Evolutionary conservation across 2,329 filamentous ascomycete genomes (phyloP).

Genomic region (Phoma sp.): DNA sequence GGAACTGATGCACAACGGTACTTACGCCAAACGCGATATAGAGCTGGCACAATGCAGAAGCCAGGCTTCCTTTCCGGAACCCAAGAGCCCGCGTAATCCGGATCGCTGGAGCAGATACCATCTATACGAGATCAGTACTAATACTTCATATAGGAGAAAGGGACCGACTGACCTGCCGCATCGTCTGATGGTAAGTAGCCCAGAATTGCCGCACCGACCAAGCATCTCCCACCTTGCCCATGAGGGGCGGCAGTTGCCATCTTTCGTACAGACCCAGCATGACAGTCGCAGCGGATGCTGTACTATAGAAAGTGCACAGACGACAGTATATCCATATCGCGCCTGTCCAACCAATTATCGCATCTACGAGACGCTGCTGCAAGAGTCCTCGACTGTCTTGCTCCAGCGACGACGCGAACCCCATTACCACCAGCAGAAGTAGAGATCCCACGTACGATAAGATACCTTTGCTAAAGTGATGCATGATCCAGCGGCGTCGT

Average conservation of each 20-base stretch:
- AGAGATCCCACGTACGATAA: not conserved
- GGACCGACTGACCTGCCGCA: not conserved
- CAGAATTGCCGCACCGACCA: constrained; percentile 4
- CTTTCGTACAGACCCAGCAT: not conserved
- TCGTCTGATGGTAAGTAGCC: constrained; percentile 1
- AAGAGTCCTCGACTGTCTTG: not conserved
- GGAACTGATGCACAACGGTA: not conserved
- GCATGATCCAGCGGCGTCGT: not conserved
- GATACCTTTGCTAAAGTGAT: not conserved
- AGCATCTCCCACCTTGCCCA: not conserved
- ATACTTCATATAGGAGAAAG: no score
- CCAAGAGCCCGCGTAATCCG: not conserved
- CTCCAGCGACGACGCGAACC: not conserved
- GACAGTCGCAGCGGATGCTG: not conserved
- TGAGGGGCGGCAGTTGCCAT: constrained; percentile 1
- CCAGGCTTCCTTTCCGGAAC: not conserved
- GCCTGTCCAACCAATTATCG: not conserved
- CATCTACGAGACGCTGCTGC: not conserved
- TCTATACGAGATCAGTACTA: not conserved
- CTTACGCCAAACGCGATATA: not conserved
- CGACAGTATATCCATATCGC: constrained; percentile 2
- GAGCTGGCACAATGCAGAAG: not conserved
- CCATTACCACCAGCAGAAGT: not conserved
- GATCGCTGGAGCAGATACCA: not conserved
- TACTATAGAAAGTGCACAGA: not conserved